Base-by-base conservation (phyloP, 2,329 filamentous ascomycete genomes). In the Fusarium duplospermum region DNA sequence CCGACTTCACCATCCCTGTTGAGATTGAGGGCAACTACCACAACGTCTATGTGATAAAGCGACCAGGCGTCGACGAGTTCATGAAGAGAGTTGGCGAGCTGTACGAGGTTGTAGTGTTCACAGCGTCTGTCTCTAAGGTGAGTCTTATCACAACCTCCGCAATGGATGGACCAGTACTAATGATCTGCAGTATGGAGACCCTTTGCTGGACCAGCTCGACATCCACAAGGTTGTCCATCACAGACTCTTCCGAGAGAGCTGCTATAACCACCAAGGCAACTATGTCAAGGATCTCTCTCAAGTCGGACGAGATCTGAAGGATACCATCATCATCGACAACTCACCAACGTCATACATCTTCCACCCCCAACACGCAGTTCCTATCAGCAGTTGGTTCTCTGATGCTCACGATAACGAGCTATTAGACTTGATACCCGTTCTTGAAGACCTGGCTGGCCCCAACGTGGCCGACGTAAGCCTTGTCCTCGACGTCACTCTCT, bases 341-440 rank as follows among this genome's bases (percentile, higher is more conserved):
- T 98, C 96, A 56, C 96, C 96, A 3, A 99, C 96, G 6, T 98
- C 96, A 14, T 99, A 99, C 87, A 98, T 99, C 80, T 99, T 99
- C 89, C 96, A 99, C 82, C 96, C 96, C 27, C 96, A 99, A 86
- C 96, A 99, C 83, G 96, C 96, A 70, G 96, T 99, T 59, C 96
- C 96, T 29, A 99, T 99, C 86, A 98, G 95, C 89, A 98, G 96
- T 88, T 99, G 96, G 96, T 99, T 99, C 86, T 98, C 95, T 76
- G 96, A 99, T 85, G 96, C 96, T 71, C 96, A 99, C 84, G 96
- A 99, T 86, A 99, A 99, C 85, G 96, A 99, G 88, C 89, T 99
- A 72, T 89, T 99, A 80, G 96, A 99, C 83, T 88, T 99, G 79
- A 98, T 99, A 83, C 96, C 96, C 62, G 96, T 99, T 79, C 94